Percentiles rank a stretch among this genome's conserved stretches.
These are phyloP conservation scores for Apiotrichum gamsii DNA, from an alignment of 1,284 basidiomycete genomes.

Conservation along the genomic window DNA sequence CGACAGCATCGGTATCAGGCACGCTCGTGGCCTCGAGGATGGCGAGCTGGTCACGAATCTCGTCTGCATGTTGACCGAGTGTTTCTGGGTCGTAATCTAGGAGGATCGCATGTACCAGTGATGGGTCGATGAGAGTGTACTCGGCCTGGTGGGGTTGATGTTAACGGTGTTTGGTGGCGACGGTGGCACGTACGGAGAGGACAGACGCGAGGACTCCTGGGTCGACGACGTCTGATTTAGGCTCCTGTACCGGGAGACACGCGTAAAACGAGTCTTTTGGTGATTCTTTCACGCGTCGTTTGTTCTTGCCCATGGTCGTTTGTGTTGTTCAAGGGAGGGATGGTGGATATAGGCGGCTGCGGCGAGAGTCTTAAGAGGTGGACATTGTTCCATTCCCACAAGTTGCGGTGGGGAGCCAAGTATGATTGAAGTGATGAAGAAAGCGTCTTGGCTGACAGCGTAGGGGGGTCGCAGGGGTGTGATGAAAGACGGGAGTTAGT, in stretches of 20 bases:
- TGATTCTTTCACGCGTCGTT: background rate
- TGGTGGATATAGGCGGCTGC: too few relatives aligned
- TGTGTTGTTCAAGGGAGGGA: too few relatives aligned
- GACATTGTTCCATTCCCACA: too few relatives aligned
- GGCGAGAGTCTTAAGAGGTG: too few relatives aligned
- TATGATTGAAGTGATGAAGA: too few relatives aligned
- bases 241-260: too few relatives aligned
- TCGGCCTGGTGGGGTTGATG: constrained; percentile 27
- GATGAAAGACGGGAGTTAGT: too few relatives aligned
- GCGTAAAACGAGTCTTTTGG: background rate
- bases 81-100: constrained; percentile 33
- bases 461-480: too few relatives aligned
- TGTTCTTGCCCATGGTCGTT: background rate
- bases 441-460: too few relatives aligned
- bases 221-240: constrained; percentile 13
- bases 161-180: too few relatives aligned
- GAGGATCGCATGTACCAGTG: constrained; percentile 38
- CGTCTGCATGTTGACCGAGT: constrained; percentile 20
- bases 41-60: constrained; percentile 38
- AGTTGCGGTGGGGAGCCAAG: too few relatives aligned
- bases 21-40: constrained; percentile 42
- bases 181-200: constrained; percentile 18
- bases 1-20: too few relatives aligned
- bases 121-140: constrained; percentile 37
- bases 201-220: constrained; percentile 20